These are phyloP conservation scores for Lenzites betulinus DNA, from an alignment of 768 basidiomycete genomes.

Conservation along the genomic window DNA sequence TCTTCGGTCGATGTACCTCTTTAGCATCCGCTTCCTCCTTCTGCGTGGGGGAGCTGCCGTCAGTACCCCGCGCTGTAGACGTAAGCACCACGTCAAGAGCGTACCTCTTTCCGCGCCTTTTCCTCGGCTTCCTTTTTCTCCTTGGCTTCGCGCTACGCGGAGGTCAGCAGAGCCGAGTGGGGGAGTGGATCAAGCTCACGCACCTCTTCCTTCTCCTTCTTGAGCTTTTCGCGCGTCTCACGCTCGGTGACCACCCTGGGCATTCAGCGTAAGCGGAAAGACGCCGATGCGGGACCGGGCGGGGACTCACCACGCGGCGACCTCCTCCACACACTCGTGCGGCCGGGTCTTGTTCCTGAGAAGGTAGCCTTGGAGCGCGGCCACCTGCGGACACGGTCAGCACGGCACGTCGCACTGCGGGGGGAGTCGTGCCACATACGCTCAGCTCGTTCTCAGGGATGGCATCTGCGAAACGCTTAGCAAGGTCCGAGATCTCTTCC, in stretches of 20 bases:
- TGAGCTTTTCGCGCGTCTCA: conserved; percentile 80
- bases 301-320: conserved; percentile 60
- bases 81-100: conserved; percentile 13
- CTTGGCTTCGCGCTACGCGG: conserved; percentile 68
- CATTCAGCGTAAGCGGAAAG: conserved; percentile 1
- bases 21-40: conserved; percentile 48
- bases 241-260: conserved; percentile 70
- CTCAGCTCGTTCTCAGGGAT: conserved; percentile 89
- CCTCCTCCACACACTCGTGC: conserved; percentile 80
- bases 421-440: conserved; percentile 45
- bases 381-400: conserved; percentile 52
- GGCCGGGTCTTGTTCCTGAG: conserved; percentile 92
- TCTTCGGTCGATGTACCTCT: conserved; percentile 25
- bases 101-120: conserved; percentile 51
- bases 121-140: conserved; percentile 80
- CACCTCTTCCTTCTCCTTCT: conserved; percentile 74
- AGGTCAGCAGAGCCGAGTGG: conserved; percentile 10
- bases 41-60: conserved; percentile 29
- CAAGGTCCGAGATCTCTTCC: conserved; percentile 73
- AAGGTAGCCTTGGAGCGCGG: conserved; percentile 81
- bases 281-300: neutral
- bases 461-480: conserved; percentile 78
- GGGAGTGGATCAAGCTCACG: conserved; percentile 8
- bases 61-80: conserved; percentile 15
- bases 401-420: conserved; percentile 7